Evolutionary conservation across 2,329 filamentous ascomycete genomes (phyloP).

Genomic region (Pezicula radicicola): DNA sequence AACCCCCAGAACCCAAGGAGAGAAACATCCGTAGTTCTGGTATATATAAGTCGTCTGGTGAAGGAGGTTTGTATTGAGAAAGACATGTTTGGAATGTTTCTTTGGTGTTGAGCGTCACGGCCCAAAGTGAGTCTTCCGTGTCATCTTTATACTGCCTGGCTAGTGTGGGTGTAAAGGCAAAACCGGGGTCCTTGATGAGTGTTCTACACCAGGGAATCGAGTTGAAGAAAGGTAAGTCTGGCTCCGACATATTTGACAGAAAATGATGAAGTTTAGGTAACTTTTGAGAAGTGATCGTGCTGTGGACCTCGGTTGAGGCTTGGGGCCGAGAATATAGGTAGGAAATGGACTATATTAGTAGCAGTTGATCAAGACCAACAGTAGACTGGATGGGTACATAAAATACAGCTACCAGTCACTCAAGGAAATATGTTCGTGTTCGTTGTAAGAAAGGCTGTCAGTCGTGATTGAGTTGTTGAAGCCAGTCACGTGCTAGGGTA

Average conservation of each 20-base stretch:
- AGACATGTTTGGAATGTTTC: constrained; percentile 46
- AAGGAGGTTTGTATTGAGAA: constrained; percentile 37
- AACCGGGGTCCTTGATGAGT: constrained; percentile 38
- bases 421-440: too few species aligned
- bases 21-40: constrained; percentile 13
- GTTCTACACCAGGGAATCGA: constrained; percentile 46
- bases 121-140: constrained; percentile 50
- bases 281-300: too few species aligned
- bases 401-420: too few species aligned
- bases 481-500: too few species aligned
- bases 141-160: constrained; percentile 34
- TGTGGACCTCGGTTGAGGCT: too few species aligned
- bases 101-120: constrained; percentile 47
- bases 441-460: too few species aligned
- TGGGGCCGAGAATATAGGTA: too few species aligned
- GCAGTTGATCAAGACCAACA: too few species aligned
- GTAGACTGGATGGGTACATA: too few species aligned
- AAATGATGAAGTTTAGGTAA: too few species aligned
- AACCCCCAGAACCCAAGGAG: constrained; percentile 40
- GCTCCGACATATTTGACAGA: constrained; percentile 5
- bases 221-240: constrained; percentile 27
- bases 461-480: too few species aligned
- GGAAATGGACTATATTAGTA: too few species aligned
- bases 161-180: constrained; percentile 35
- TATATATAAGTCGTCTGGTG: constrained; percentile 12